Percentiles rank a stretch among this genome's conserved stretches.
These are phyloP conservation scores for Auricularia sp. DNA, from an alignment of 768 basidiomycete genomes.

Conservation along the genomic window DNA sequence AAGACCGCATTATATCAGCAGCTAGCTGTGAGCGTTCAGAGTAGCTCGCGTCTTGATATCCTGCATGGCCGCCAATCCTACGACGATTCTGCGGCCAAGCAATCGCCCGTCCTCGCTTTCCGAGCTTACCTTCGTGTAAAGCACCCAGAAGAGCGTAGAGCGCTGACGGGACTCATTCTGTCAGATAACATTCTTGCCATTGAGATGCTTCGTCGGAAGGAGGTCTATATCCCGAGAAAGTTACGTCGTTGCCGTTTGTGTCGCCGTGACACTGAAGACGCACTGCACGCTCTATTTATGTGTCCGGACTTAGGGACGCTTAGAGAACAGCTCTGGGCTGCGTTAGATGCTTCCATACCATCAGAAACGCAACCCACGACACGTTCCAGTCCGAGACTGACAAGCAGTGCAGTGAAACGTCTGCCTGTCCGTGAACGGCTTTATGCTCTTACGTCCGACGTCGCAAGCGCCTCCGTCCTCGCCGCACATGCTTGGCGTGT, in stretches of 20 bases:
- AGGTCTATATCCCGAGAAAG: not conserved
- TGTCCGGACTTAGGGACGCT: not conserved
- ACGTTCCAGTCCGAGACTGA: not conserved
- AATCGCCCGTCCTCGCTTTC: not conserved
- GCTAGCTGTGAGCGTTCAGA: not conserved
- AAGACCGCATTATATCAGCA: too few species aligned
- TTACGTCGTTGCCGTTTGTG: not conserved
- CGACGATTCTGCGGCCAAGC: not conserved
- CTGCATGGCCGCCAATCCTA: not conserved
- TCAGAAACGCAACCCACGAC: not conserved
- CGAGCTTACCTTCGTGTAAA: slow-evolving; percentile 12
- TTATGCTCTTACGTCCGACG: not conserved
- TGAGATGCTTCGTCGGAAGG: slow-evolving; percentile 3
- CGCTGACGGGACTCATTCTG: slow-evolving; percentile 7
- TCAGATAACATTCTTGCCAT: slow-evolving; percentile 13
- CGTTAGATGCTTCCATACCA: not conserved
- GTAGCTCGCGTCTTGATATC: slow-evolving; percentile 7
- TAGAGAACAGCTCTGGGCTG: not conserved
- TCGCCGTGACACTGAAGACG: not conserved
- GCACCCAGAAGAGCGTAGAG: slow-evolving; percentile 5
- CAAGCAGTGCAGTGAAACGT: not conserved
- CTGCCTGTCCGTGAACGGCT: not conserved
- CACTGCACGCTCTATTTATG: not conserved
- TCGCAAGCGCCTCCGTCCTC: not conserved
- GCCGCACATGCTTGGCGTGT: not conserved